A percentile compares a stretch with the other conserved stretches of the same genome.
phyloP scores from a whole-genome alignment of 2,329 filamentous ascomycete species.

The Lasiodiplodia hormozganensis region DNA sequence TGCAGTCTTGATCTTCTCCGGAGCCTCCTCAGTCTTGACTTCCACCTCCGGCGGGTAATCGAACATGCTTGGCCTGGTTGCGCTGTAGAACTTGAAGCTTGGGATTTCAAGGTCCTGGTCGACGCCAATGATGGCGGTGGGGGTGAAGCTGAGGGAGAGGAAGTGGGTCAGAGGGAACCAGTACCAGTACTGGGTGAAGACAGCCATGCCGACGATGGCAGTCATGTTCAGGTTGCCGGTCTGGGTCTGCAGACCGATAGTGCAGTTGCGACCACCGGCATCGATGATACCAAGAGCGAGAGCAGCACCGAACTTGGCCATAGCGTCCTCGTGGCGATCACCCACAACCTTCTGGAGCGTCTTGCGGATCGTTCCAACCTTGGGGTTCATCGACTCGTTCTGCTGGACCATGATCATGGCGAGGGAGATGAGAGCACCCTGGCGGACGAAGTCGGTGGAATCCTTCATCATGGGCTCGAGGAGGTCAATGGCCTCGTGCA shows the following conservation, averaged over 20 bases:
- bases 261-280: slow-evolving; percentile 96
- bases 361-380: slow-evolving; percentile 89
- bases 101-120: slow-evolving; percentile 94
- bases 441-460: slow-evolving; percentile 95
- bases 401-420: slow-evolving; percentile 99
- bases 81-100: slow-evolving; percentile 93
- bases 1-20: slow-evolving; percentile 92
- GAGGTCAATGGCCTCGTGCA: slow-evolving; percentile 95
- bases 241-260: slow-evolving; percentile 95
- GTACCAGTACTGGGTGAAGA: slow-evolving; percentile 99
- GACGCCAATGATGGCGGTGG: slow-evolving; percentile 92
- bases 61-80: slow-evolving; percentile 91
- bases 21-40: slow-evolving; percentile 91
- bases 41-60: slow-evolving; percentile 98
- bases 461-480: slow-evolving; percentile 99
- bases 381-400: slow-evolving; percentile 98
- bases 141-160: slow-evolving; percentile 93
- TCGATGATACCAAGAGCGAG: slow-evolving; percentile 97
- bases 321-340: slow-evolving; percentile 96
- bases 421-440: slow-evolving; percentile 91
- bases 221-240: slow-evolving; percentile 99
- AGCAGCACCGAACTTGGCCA: slow-evolving; percentile 98
- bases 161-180: slow-evolving; percentile 99
- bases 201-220: slow-evolving; percentile 95
- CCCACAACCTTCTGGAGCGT: slow-evolving; percentile 91